Evolutionary conservation across 768 basidiomycete species (phyloP).

Genomic region (Paxillus involutus): DNA sequence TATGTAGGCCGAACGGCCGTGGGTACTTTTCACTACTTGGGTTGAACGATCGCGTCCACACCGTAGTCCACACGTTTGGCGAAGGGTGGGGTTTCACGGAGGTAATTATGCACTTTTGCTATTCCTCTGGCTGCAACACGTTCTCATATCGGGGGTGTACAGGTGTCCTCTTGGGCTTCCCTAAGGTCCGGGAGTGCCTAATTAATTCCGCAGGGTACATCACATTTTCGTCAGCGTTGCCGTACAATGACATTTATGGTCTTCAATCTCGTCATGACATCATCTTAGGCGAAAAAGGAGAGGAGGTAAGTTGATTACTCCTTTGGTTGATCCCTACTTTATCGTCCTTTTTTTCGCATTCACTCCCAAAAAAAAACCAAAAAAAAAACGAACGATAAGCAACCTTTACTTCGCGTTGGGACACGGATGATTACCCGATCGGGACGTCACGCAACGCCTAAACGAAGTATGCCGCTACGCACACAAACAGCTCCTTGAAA

Average conservation of each 20-base stretch:
- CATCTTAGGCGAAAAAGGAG: slow-evolving; percentile 11
- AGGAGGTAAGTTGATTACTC: slow-evolving; percentile 18
- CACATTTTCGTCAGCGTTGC: slow-evolving; percentile 22
- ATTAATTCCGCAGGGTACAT: slow-evolving; percentile 19
- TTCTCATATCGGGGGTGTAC: neutral
- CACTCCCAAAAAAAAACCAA: no score
- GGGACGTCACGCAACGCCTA: no score
- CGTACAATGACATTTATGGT: slow-evolving; percentile 18
- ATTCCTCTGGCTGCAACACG: no score
- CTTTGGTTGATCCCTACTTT: neutral
- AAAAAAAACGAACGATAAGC: no score
- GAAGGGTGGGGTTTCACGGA: slow-evolving; percentile 35
- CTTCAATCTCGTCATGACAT: slow-evolving; percentile 42
- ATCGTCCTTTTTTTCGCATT: neutral
- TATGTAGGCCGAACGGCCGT: slow-evolving; percentile 47
- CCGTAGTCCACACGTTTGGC: slow-evolving; percentile 53
- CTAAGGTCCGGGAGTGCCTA: slow-evolving; percentile 15
- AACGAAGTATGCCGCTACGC: no score
- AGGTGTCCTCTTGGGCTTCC: slow-evolving; percentile 19
- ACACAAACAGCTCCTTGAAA: no score
- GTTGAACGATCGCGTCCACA: slow-evolving; percentile 40
- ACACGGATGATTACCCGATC: no score
- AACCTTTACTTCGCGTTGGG: no score
- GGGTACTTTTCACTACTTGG: slow-evolving; percentile 44
- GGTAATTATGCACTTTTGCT: slow-evolving; percentile 8